Evolutionary conservation across 352 stramenopile genomes (phyloP).

Genomic region (Globisporangium lucens): DNA sequence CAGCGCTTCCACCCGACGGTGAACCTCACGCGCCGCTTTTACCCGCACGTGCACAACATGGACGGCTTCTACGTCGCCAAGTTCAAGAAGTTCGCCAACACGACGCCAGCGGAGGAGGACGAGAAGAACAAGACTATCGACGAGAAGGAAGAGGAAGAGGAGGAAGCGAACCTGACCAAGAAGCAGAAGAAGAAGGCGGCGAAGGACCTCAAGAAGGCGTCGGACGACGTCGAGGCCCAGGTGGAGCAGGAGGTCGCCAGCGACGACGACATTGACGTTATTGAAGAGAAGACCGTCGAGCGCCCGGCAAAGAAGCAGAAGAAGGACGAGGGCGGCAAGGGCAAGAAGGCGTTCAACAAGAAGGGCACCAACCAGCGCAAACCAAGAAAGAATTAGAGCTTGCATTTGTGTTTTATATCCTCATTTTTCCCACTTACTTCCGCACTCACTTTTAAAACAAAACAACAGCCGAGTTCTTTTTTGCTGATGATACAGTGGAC

Average conservation of each 20-base stretch:
- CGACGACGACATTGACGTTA: conserved; percentile 45
- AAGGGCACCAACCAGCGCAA: conserved; percentile 32
- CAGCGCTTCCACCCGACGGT: conserved; percentile 98
- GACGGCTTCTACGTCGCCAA: conserved; percentile 99
- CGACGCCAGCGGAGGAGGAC: conserved; percentile 67
- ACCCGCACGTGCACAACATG: conserved; percentile 99
- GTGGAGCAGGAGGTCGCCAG: conserved; percentile 52
- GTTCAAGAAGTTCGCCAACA: conserved; percentile 98
- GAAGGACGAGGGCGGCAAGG: conserved; percentile 32
- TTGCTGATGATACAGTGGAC: neutral
- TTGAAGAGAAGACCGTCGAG: conserved; percentile 27
- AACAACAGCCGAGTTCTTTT: neutral
- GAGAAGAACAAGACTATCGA: conserved; percentile 79
- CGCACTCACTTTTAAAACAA: neutral
- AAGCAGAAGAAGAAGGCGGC: conserved; percentile 74
- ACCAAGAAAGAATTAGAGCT: conserved; percentile 46
- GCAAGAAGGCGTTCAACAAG: conserved; percentile 31
- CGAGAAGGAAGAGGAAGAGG: conserved; percentile 63
- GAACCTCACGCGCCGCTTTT: conserved; percentile 95
- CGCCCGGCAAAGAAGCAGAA: conserved; percentile 46
- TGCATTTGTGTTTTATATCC: conserved; percentile 11
- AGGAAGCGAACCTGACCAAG: conserved; percentile 77
- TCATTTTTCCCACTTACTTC: neutral
- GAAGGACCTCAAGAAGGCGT: conserved; percentile 71
- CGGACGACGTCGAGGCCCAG: conserved; percentile 64